A percentile compares a stretch with the other conserved stretches of the same genome.
Evolutionary conservation across 352 stramenopile genomes (phyloP).

Genomic region (Phytophthora foliorum): DNA sequence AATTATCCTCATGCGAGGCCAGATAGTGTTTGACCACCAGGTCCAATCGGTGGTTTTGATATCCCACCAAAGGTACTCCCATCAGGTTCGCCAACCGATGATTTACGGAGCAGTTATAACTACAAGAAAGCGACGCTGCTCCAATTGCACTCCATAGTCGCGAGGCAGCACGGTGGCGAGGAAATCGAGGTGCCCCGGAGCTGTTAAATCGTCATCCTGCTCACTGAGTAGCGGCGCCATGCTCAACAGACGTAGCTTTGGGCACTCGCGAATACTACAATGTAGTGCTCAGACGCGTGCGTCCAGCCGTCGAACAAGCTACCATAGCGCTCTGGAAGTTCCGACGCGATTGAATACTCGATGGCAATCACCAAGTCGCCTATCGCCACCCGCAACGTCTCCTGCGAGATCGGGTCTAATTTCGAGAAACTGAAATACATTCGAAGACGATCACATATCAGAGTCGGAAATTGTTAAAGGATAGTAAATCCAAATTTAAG

Average conservation of each 20-base stretch:
- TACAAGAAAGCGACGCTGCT: constrained; percentile 1
- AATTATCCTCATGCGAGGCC: constrained; percentile 5
- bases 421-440: too few species aligned
- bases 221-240: neutral
- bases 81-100: constrained; percentile 1
- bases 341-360: too few species aligned
- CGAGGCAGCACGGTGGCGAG: constrained; percentile 1
- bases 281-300: constrained; percentile 5
- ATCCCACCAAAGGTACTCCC: neutral
- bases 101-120: constrained; percentile 6
- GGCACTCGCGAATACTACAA: neutral
- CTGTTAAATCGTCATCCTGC: neutral
- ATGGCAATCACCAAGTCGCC: too few species aligned
- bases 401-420: too few species aligned
- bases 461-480: too few species aligned
- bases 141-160: constrained; percentile 4
- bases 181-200: constrained; percentile 2
- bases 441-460: too few species aligned
- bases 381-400: too few species aligned
- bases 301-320: constrained; percentile 15
- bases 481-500: too few species aligned
- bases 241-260: neutral
- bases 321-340: neutral
- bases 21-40: constrained; percentile 2
- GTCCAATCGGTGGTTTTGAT: constrained; percentile 5